A percentile compares a stretch with the other conserved stretches of the same genome.
phyloP scores from a whole-genome alignment of 805 yeast genomes.

The Maudiozyma saulgeensis region DNA sequence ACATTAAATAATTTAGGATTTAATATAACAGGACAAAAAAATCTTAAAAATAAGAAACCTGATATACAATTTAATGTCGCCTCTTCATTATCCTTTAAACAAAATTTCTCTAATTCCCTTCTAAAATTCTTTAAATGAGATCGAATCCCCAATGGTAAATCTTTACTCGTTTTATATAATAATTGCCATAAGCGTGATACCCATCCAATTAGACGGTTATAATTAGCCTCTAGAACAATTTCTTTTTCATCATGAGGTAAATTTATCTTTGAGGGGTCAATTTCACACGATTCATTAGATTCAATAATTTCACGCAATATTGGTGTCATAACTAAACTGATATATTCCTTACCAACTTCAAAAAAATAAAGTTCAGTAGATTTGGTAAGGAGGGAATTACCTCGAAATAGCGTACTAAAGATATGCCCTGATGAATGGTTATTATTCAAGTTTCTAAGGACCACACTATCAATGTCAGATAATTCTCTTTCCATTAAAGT shows the following conservation, averaged over 20 bases:
- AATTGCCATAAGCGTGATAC: slow-evolving; percentile 54
- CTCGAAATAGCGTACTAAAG: slow-evolving; percentile 65
- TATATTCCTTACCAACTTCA: slow-evolving; percentile 68
- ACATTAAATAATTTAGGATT: slow-evolving; percentile 81
- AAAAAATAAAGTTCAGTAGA: slow-evolving; percentile 69
- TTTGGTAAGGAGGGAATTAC: slow-evolving; percentile 74
- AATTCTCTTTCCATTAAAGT: slow-evolving; percentile 62
- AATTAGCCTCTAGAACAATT: slow-evolving; percentile 40
- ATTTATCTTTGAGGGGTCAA: slow-evolving; percentile 59
- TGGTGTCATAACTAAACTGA: slow-evolving; percentile 64
- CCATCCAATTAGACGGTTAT: slow-evolving; percentile 39
- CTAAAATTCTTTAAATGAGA: slow-evolving; percentile 54
- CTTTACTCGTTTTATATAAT: slow-evolving; percentile 59
- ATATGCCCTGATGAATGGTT: slow-evolving; percentile 26
- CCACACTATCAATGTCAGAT: slow-evolving; percentile 23
- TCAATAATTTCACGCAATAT: slow-evolving; percentile 48
- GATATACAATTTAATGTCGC: slow-evolving; percentile 63
- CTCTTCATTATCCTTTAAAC: slow-evolving; percentile 37
- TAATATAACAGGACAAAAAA: slow-evolving; percentile 82
- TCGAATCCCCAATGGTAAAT: slow-evolving; percentile 61
- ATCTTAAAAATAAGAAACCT: slow-evolving; percentile 75
- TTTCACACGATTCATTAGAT: slow-evolving; percentile 54
- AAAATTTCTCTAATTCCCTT: slow-evolving; percentile 47
- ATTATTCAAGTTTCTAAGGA: slow-evolving; percentile 14
- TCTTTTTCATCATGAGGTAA: slow-evolving; percentile 29